Base-by-base conservation (phyloP, 345 rosid species). In the Lenwebbia sp. region DNA sequence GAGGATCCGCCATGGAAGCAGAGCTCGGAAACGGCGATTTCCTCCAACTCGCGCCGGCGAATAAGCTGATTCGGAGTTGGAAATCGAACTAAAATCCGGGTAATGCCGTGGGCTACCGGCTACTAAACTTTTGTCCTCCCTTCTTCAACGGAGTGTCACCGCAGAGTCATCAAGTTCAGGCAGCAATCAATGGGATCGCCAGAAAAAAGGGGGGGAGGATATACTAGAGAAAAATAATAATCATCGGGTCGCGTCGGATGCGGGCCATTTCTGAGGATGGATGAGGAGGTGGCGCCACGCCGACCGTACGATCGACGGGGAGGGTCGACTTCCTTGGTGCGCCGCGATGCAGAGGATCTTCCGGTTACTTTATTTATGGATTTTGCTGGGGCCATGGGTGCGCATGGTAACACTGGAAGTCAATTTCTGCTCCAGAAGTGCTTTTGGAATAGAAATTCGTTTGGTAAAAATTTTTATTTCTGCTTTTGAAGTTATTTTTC, bases 1-100 rank as follows among this genome's bases (percentile, higher is more conserved):
- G 90, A 84, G 91, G 86, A 84, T 88, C 92, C 47, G 88, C 92
- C 95, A 91, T 93, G 54, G 33, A 26, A 47, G 55, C 44, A 6
- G 22, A 54, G 76, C 40, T 47, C n/a, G 83, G 41, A 22, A 13
- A 4, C 56, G 82, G 40, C 81, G 25, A 70, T 19, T 70, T 19
- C 22, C 47, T 33, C 47, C 76, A 10, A 33, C 25, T 65, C 47
- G 47, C 47, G 44, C 78, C 78, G 47, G 23, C 44, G 47, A 21
- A 21, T 9, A 21, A 54, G 56, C 56, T 7, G 25, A 21, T 54
- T 21, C 56, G 56, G 56, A 7, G 56, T 6, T 54, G 56, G 19
- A 52, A 52, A 52, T 52, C 54, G 54, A 52, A 15, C 54, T 52
- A 15, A 15, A 52, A 13, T 52, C 19, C 19, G 17, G 19, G 56